Evolutionary conservation across 306 rosid species (phyloP).

Genomic region (Neltuma alba): DNA sequence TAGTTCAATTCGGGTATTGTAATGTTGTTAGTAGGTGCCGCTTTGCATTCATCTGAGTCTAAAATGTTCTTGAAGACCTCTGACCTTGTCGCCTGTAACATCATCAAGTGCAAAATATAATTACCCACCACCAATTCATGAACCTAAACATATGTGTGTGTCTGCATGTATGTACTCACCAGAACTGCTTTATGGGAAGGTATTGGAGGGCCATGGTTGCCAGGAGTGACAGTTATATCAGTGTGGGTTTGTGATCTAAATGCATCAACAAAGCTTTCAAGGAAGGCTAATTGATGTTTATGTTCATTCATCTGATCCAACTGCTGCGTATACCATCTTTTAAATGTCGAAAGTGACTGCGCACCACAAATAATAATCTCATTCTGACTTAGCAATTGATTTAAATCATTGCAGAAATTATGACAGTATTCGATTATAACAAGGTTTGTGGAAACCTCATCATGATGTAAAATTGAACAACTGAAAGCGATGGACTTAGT

Average conservation of each 20-base stretch:
- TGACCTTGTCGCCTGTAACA: constrained; percentile 69
- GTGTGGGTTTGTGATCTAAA: constrained; percentile 64
- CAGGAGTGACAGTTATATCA: constrained; percentile 61
- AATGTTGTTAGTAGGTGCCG: constrained; percentile 51
- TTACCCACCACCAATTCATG: background rate
- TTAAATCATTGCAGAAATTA: background rate
- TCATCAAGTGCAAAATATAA: background rate
- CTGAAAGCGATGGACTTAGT: background rate
- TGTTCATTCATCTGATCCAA: constrained; percentile 41
- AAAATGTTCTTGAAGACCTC: constrained; percentile 76
- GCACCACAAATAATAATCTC: background rate
- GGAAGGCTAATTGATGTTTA: constrained; percentile 53
- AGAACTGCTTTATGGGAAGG: constrained; percentile 65
- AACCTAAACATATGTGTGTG: background rate
- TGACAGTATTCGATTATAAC: background rate
- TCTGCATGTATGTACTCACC: constrained; percentile 28
- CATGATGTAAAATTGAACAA: background rate
- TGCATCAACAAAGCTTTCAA: constrained; percentile 53
- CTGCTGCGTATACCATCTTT: constrained; percentile 47
- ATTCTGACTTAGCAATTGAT: background rate
- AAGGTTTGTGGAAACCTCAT: background rate
- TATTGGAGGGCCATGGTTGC: constrained; percentile 53
- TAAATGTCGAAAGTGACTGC: constrained; percentile 58
- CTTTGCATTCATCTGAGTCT: constrained; percentile 71
- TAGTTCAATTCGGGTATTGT: constrained; percentile 58